These are phyloP conservation scores for Candida ponderosae DNA, from an alignment of 805 yeast species.

Conservation along the genomic window DNA sequence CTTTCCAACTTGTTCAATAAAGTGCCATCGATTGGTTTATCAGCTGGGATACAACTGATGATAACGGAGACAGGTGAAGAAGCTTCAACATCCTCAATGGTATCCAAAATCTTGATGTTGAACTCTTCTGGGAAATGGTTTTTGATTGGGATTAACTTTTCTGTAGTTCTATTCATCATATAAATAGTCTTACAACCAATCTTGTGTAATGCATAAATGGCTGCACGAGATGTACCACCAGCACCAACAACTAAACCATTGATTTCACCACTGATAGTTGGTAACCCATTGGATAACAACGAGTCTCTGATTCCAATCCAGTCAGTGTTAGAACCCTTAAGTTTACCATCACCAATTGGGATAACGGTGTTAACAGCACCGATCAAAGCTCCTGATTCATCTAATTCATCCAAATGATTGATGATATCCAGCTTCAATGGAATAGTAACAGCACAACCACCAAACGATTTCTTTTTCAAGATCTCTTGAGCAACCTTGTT, in stretches of 20 bases:
- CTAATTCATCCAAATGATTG: constrained; percentile 52
- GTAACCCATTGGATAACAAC: constrained; percentile 55
- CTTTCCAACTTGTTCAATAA: constrained; percentile 42
- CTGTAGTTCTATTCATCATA: constrained; percentile 70
- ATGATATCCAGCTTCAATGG: constrained; percentile 84
- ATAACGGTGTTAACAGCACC: constrained; percentile 92
- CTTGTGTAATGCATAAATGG: constrained; percentile 72
- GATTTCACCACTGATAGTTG: constrained; percentile 25
- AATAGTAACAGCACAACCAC: constrained; percentile 94
- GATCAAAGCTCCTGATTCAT: constrained; percentile 71
- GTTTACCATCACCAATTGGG: constrained; percentile 39
- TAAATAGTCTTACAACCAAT: constrained; percentile 75
- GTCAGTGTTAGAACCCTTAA: constrained; percentile 88
- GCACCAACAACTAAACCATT: constrained; percentile 87
- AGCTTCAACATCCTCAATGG: constrained; percentile 34
- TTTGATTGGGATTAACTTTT: constrained; percentile 54
- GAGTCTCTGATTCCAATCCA: constrained; percentile 84
- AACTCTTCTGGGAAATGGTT: constrained; percentile 51
- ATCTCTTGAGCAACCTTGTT: constrained; percentile 45
- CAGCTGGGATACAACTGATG: constrained; percentile 82
- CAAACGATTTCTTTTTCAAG: constrained; percentile 47
- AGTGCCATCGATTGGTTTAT: constrained; percentile 51
- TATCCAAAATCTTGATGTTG: constrained; percentile 50
- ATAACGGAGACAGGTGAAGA: constrained; percentile 42
- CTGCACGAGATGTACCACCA: constrained; percentile 97